Evolutionary conservation across 139 green algal genomes (phyloP), one percentile per base, ranked within the genome.

Genomic region (Chlorella sp.): DNA sequence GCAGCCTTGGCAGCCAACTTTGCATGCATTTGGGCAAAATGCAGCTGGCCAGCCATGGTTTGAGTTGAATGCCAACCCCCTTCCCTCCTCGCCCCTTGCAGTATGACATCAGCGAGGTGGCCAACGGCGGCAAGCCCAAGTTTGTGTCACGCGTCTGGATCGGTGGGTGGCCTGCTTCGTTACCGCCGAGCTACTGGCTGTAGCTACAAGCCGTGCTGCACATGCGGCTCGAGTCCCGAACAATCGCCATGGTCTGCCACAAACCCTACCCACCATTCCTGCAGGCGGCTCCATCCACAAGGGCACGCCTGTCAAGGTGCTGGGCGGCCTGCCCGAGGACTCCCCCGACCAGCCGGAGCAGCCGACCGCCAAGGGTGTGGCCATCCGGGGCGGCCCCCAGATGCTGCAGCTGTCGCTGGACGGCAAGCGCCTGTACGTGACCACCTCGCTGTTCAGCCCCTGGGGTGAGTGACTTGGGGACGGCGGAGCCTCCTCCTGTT

Each of bases 331-430:
- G 80, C 93, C 93, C 0, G 92, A 94, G 73, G 93, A 90, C 65
- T 76, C 58, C 0, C 38, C 70, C 24, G 82, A 83, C 41, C 73
- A 86, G 77, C 92, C 91, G 8, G 82, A 90, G 64, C 54, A 87
- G 17, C 87, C 89, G 9, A 85, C 79, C 17, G 83, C 95, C 5
- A 79, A 94, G 83, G 95, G 95, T 16, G 51, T 92, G 56, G 54
- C 88, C 83, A 87, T 98, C 80, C 90, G 88, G 60, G 95, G 95
- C 5, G 94, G 94, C 14, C 95, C 95, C 14, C 95, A 98, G 91
- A 98, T 98, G 95, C 73, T 98, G 1, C 94, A 97, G 87, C 91
- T 97, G 43, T 90, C 87, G 87, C 89, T 96, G 77, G 94, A 97
- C 86, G 94, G 94, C 60, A 93, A 91, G 82, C 90, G 95, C 14